Percentiles rank a stretch among this genome's conserved stretches.
phyloP scores from a whole-genome alignment of 208 protist genomes.

The Leishmania turanica region DNA sequence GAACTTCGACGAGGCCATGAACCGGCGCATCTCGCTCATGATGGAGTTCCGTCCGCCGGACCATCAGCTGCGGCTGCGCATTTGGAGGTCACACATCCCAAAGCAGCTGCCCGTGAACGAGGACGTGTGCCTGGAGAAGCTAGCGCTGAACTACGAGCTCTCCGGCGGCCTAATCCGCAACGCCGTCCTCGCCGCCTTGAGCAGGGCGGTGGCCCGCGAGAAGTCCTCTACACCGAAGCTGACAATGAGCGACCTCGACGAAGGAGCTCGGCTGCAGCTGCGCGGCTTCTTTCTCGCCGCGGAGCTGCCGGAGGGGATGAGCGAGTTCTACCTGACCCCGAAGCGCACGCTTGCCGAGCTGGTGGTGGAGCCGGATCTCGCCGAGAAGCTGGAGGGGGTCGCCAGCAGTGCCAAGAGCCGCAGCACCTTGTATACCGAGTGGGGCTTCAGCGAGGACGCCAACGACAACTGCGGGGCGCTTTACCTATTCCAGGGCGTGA shows the following conservation, averaged over 20 bases:
- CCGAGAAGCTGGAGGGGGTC: constrained; percentile 51
- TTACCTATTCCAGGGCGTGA: constrained; percentile 83
- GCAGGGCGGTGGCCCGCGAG: constrained; percentile 80
- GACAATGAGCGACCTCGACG: constrained; percentile 73
- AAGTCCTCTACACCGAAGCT: constrained; percentile 61
- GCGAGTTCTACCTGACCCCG: constrained; percentile 74
- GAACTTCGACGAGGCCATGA: constrained; percentile 93
- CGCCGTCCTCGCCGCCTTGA: constrained; percentile 85
- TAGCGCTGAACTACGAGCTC: constrained; percentile 90
- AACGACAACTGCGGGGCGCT: constrained; percentile 33
- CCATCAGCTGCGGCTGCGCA: constrained; percentile 83
- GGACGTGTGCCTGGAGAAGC: constrained; percentile 67
- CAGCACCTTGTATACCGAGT: constrained; percentile 86
- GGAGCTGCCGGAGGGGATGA: constrained; percentile 44
- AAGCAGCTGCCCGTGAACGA: constrained; percentile 43
- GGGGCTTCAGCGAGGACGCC: constrained; percentile 83
- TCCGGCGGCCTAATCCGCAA: constrained; percentile 93
- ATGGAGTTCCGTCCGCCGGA: constrained; percentile 91
- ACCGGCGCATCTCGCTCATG: constrained; percentile 92
- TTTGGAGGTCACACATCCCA: constrained; percentile 87
- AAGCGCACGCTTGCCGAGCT: constrained; percentile 73
- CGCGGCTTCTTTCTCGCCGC: constrained; percentile 88
- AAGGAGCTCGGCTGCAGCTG: constrained; percentile 82
- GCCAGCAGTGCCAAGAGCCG: constrained; percentile 78
- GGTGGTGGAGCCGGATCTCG: constrained; percentile 58